These are phyloP conservation scores for Melaleuca quinquenervia DNA, from an alignment of 345 rosid genomes.

Conservation along the genomic window DNA sequence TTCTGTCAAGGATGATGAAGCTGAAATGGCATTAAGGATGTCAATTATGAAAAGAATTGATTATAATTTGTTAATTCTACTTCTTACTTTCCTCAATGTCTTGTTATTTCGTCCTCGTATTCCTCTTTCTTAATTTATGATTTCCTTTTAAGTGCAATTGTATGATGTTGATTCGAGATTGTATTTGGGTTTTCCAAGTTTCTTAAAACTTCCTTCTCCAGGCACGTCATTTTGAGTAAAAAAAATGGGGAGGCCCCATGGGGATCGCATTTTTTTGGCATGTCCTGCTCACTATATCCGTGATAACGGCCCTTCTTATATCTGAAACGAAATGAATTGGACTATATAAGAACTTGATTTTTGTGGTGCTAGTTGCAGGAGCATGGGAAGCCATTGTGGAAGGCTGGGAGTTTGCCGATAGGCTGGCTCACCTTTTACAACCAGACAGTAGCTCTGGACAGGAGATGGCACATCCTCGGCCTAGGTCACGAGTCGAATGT, in stretches of 20 bases:
- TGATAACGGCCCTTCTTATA: not conserved
- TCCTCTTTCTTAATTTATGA: not conserved
- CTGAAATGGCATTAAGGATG: not conserved
- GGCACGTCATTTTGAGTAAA: not conserved
- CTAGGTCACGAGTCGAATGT: constrained; percentile 63
- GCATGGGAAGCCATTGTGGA: constrained; percentile 51
- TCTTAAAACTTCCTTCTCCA: not conserved
- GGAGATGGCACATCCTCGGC: constrained; percentile 71
- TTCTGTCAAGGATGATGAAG: not conserved
- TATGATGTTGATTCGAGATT: not conserved
- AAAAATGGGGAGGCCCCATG: not conserved
- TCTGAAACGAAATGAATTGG: not conserved
- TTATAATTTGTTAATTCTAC: not conserved
- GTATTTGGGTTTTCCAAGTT: not conserved
- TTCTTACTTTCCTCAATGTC: not conserved
- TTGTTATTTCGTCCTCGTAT: not conserved
- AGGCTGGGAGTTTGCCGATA: constrained; percentile 73
- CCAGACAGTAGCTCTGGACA: constrained; percentile 58
- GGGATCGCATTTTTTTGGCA: not conserved
- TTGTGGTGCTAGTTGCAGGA: constrained; percentile 32
- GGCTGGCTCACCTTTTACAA: constrained; percentile 86
- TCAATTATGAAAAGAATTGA: not conserved
- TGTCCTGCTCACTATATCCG: not conserved
- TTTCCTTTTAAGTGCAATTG: not conserved
- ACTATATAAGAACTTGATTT: not conserved